Base-by-base conservation (phyloP, 495 filamentous ascomycete genomes). In the Cercophora sp. region DNA sequence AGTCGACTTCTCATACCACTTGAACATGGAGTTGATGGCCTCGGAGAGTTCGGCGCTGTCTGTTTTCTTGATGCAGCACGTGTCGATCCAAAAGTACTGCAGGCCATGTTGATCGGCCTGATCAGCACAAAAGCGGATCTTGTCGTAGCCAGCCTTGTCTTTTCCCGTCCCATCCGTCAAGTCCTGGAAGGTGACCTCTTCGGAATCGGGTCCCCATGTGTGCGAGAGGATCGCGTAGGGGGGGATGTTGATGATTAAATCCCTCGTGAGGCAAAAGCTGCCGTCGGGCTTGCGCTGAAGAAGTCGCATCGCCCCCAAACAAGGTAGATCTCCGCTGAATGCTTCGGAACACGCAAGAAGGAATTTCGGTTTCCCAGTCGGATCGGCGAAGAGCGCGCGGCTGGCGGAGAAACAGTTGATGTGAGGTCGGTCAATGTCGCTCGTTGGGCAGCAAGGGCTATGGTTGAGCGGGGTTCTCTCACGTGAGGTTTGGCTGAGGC, bases 211-310 rank as follows among this genome's bases (percentile, higher is more conserved):
- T 29, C 43, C 43, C 70, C 70, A 74, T 0, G 58, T 66, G 43
- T 74, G 70, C 1, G 70, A 72, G 9, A 74, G 58, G 13, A 72
- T 68, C n/a, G 63, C 68, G 41, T 74, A 72, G 0, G 48, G 16
- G 6, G 34, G 47, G 47, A 37, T 39, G 19, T 15, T n/a, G 15
- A 11, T 13, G 19, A 45, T 24, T 10, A 29, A 29, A 10, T 25
- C 42, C 42, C 29, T 45, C 4, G 36, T 19, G 8, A 40, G 36
- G 11, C 16, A 19, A 40, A 44, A 23, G 6, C 22, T 15, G 40
- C 40, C 40, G 40, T 44, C 20, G 18, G 35, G 35, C 8, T 8
- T 20, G 40, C 40, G 22, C 11, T 20, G 4, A 9, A 44, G 40
- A 16, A 44, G 20, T 25, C 40, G 40, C 40, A 44, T 44, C 8